A percentile compares a stretch with the other conserved stretches of the same genome.
phyloP scores from a whole-genome alignment of 2,329 filamentous ascomycete genomes.

The Amauroascus niger region DNA sequence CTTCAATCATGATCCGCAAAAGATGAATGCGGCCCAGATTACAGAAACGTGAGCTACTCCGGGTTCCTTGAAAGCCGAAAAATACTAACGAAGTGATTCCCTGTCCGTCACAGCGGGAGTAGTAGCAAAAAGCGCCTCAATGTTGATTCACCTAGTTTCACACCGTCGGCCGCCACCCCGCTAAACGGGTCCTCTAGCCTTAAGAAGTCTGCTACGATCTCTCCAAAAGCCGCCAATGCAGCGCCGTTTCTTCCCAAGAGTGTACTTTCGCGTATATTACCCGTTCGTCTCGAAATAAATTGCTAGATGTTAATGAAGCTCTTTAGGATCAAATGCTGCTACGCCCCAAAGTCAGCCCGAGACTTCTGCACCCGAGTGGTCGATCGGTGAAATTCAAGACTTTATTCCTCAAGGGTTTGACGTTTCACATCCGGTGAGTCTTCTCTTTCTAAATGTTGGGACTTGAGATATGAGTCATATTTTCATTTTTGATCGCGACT shows the following conservation, averaged over 20 bases:
- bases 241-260: slow-evolving; percentile 47
- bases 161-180: slow-evolving; percentile 48
- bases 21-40: slow-evolving; percentile 39
- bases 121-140: slow-evolving; percentile 64
- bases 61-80: neutral
- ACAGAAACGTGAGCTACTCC: slow-evolving; percentile 29
- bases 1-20: slow-evolving; percentile 76
- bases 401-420: slow-evolving; percentile 47
- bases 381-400: slow-evolving; percentile 38
- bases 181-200: slow-evolving; percentile 30
- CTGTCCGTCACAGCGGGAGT: slow-evolving; percentile 6
- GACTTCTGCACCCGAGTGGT: slow-evolving; percentile 35
- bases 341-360: slow-evolving; percentile 36
- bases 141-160: slow-evolving; percentile 94
- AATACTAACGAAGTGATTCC: neutral
- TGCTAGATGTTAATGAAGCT: slow-evolving; percentile 4
- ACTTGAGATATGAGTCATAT: neutral
- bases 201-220: slow-evolving; percentile 65
- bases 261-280: slow-evolving; percentile 27
- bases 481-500: neutral
- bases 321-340: slow-evolving; percentile 33
- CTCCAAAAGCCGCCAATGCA: slow-evolving; percentile 80
- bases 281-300: neutral
- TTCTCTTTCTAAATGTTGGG: neutral
- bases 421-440: slow-evolving; percentile 34